Evolutionary conservation across 371 early-diverging fungal species (phyloP), one percentile per base, ranked within the genome.

Genomic region (Haplosporangium sp.): DNA sequence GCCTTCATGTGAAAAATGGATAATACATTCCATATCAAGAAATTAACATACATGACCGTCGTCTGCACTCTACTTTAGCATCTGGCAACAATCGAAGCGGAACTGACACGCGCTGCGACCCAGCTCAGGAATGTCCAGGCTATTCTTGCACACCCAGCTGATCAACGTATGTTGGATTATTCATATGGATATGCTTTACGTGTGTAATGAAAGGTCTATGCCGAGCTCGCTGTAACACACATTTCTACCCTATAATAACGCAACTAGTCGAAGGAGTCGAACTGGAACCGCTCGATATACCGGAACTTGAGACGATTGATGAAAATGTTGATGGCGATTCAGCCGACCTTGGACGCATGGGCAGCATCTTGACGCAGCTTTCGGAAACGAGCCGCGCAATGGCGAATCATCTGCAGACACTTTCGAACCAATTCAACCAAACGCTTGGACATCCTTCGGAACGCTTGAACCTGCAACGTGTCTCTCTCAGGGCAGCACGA

Each of bases 71-170:
- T 51, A 36, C 21, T 23, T 7, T 70, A 77, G 79, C 72, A 71
- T 60, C 41, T 77, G 51, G 65, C 64, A 36, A 77, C 72, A 14
- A 77, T 77, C 38, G 72, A 71, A 5, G 79, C 79, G 48, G 79
- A 77, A 47, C 46, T 77, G 60, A 64, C 72, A 64, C 67, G 79
- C 11, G 79, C 64, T 2, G 51, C 68, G 18, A 37, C 72, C 5
- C 79, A 77, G 55, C 73, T 77, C 54, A 58, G 79, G 40, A 77
- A 77, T 42, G 72, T 77, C 45, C 64, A 72, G 52, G 54, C 72
- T 13, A 77, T 77, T 37, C 65, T 77, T n/a, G 47, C 72, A n/a
- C 79, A 71, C 11, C 72, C 79, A 36, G 72, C 55, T 18, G 68
- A 72, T 21, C 68, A 72, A 38, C 64, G 79, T 77, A 72, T 50